A percentile compares a stretch with the other conserved stretches of the same genome.
These are phyloP conservation scores for Populus hybrid DNA, from an alignment of 441 rosid genomes.

Conservation along the genomic window DNA sequence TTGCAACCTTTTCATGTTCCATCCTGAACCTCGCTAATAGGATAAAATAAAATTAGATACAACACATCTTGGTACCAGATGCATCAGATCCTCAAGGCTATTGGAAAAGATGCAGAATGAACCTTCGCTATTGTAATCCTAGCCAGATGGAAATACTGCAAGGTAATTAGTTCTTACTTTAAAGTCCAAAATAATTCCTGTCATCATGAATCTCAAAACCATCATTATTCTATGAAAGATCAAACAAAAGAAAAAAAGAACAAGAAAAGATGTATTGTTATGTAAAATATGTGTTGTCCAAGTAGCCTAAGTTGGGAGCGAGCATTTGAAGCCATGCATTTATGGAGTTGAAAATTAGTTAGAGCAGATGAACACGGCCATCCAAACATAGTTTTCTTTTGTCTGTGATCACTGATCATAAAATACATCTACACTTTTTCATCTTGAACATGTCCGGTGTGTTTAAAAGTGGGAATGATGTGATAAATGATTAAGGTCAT, in stretches of 20 bases:
- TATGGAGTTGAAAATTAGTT: neutral
- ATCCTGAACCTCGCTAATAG: neutral
- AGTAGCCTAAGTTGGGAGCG: neutral
- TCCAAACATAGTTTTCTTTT: too few species aligned
- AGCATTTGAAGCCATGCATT: neutral
- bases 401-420: too few species aligned
- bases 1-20: constrained; percentile 8
- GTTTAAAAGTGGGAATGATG: neutral
- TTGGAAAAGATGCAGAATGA: constrained; percentile 72
- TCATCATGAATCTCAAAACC: neutral
- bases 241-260: neutral
- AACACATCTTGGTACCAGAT: constrained; percentile 66
- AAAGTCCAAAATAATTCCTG: constrained; percentile 9
- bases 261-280: neutral
- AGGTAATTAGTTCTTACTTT: constrained; percentile 41
- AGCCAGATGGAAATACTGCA: constrained; percentile 56
- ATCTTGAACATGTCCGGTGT: too few species aligned
- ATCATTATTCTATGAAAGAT: neutral
- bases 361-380: neutral
- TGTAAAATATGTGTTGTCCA: neutral
- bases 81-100: constrained; percentile 48
- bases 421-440: too few species aligned
- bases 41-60: constrained; percentile 40
- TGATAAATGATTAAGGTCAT: neutral
- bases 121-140: constrained; percentile 52